These are phyloP conservation scores for Cladosporium phlei DNA, from an alignment of 2,329 filamentous ascomycete genomes.

Conservation along the genomic window DNA sequence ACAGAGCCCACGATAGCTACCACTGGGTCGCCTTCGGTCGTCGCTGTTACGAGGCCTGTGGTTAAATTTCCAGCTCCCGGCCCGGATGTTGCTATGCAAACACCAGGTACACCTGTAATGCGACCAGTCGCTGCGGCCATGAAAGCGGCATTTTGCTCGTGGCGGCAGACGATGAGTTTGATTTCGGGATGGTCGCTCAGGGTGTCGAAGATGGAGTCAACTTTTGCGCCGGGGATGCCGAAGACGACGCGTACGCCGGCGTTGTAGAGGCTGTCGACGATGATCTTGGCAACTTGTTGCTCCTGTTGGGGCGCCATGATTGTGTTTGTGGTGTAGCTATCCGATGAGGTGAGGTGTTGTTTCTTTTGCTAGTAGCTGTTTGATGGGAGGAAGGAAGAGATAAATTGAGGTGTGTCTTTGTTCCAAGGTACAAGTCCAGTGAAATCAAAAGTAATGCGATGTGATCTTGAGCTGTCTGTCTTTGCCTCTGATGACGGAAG, in stretches of 20 bases:
- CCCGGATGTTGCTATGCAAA: slow-evolving; percentile 46
- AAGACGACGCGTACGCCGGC: slow-evolving; percentile 46
- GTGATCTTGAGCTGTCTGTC: no score
- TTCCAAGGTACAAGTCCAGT: no score
- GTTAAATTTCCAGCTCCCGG: slow-evolving; percentile 46
- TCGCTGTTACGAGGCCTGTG: slow-evolving; percentile 45
- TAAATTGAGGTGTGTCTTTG: no score
- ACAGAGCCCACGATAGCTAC: slow-evolving; percentile 48
- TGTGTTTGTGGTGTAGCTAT: background rate
- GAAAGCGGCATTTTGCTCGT: slow-evolving; percentile 49
- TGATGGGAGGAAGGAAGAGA: no score
- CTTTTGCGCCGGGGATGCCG: slow-evolving; percentile 46
- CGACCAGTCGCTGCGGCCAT: slow-evolving; percentile 46
- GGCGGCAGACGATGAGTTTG: slow-evolving; percentile 44
- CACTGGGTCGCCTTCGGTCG: slow-evolving; percentile 45
- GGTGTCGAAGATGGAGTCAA: slow-evolving; percentile 47
- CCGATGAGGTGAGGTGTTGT: no score
- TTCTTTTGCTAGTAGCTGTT: no score
- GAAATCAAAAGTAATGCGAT: no score
- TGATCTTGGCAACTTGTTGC: slow-evolving; percentile 28
- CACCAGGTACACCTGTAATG: slow-evolving; percentile 44
- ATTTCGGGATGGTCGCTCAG: slow-evolving; percentile 45
- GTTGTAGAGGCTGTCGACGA: slow-evolving; percentile 34
- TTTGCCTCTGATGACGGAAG: background rate
- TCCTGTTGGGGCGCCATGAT: slow-evolving; percentile 2